Conservation (phyloP, 257 asterid species). For the Galeopsis tetrahit region DNA sequence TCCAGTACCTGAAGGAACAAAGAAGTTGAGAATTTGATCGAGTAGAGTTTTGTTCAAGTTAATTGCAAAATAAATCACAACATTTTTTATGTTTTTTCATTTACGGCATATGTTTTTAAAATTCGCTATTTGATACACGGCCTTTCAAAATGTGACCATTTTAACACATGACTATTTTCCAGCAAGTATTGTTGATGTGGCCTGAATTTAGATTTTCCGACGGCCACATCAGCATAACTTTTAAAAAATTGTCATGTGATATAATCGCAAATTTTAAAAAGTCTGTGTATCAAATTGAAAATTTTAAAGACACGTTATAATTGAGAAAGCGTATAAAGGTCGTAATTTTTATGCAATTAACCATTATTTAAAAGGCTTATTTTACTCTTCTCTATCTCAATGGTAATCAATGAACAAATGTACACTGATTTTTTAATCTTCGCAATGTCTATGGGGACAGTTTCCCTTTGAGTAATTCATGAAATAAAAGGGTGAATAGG, state of each 20-base stretch:
- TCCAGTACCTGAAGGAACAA: conserved; percentile 57
- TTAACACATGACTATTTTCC: too few species aligned
- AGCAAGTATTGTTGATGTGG: not conserved
- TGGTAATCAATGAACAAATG: not conserved
- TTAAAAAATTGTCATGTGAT: too few species aligned
- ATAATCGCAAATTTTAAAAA: too few species aligned
- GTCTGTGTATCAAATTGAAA: too few species aligned
- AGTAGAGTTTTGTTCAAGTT: not conserved
- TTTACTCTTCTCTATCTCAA: not conserved
- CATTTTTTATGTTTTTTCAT: not conserved
- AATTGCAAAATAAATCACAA: not conserved
- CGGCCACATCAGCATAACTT: too few species aligned
- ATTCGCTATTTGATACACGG: not conserved
- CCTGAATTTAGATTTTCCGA: too few species aligned
- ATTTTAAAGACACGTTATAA: too few species aligned
- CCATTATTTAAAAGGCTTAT: too few species aligned
- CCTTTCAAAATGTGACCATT: not conserved
- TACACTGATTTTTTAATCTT: too few species aligned
- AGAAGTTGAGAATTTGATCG: not conserved
- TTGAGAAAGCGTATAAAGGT: too few species aligned
- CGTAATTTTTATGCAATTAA: too few species aligned
- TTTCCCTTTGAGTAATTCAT: not conserved
- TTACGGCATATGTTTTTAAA: not conserved
- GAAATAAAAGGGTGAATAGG: conserved; percentile 14
- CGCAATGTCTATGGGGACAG: not conserved